Conservation (phyloP, 1,284 basidiomycete genomes). For the Tilletia horrida region DNA sequence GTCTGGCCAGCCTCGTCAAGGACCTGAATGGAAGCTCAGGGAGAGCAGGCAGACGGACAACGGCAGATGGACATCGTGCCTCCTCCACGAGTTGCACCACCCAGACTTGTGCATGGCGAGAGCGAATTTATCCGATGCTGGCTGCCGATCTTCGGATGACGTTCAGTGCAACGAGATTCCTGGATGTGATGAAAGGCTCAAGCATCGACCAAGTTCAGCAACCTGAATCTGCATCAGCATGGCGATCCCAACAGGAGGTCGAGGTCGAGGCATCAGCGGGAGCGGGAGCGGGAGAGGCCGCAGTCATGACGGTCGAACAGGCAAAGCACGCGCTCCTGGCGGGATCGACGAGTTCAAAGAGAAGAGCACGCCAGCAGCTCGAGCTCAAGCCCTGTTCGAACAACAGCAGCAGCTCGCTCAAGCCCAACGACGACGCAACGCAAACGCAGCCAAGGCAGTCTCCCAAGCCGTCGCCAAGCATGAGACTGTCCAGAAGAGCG, state of each 20-base stretch:
- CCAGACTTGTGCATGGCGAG: too few species aligned
- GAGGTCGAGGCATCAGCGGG: neutral
- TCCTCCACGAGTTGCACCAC: too few species aligned
- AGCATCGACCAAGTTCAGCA: too few species aligned
- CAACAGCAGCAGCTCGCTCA: neutral
- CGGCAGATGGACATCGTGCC: too few species aligned
- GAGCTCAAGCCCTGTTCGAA: neutral
- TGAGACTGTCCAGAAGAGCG: neutral
- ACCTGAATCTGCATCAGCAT: too few species aligned
- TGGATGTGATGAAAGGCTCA: too few species aligned
- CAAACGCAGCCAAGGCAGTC: neutral
- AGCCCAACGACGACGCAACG: neutral
- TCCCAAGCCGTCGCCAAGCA: neutral
- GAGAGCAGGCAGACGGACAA: too few species aligned
- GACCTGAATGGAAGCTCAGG: too few species aligned
- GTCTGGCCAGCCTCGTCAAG: too few species aligned
- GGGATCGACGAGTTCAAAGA: slow-evolving; percentile 4
- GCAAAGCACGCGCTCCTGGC: neutral
- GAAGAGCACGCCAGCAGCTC: slow-evolving; percentile 7
- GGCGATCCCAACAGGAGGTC: neutral
- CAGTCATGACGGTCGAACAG: neutral
- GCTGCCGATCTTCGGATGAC: too few species aligned
- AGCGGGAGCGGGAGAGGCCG: neutral
- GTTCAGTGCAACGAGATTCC: too few species aligned
- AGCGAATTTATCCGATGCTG: too few species aligned